Evolutionary conservation across 2,329 filamentous ascomycete genomes (phyloP), one percentile per base, ranked within the genome.

Genomic region (Dactylellina sp.): DNA sequence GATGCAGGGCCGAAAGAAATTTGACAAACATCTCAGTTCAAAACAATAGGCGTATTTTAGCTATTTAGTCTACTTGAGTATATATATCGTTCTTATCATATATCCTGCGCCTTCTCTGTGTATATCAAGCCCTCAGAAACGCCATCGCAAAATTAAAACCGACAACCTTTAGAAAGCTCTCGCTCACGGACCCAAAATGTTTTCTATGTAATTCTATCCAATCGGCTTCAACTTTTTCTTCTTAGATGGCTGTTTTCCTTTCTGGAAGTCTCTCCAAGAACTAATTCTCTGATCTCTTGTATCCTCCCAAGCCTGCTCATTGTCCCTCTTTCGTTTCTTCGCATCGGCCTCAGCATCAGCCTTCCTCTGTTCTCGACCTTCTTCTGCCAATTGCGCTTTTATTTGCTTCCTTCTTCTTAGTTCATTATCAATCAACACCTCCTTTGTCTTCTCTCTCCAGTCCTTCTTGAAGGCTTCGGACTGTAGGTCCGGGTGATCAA

Each of bases 341-440:
- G 86, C 87, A 79, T 94, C 92, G 7, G 91, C 75, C 83, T 97
- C 94, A 78, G 93, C 91, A 20, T 99, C 95, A 79, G 89, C 89
- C 80, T 90, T 91, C 80, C 89, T 88, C 85, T 96, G 89, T 84
- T 95, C 90, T 62, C 95, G 86, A 5, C 95, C 95, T 81, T 99
- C 94, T 82, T 99, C 95, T 82, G 96, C 92, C 89, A 99, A 90
- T 84, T 95, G 91, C 42, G 91, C 95, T 84, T 96, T 96, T 81
- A 94, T 82, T 85, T 97, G 93, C 77, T 93, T 87, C 72, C 91
- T 86, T 62, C 92, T 86, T 59, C 95, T 87, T 79, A 93, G 87
- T 83, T 98, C 95, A 80, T 96, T 94, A 79, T 99, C 95, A 79
- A 97, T 88, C 77, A 99, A 87, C 47, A 99, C 95, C 80, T 90